Base-by-base conservation (phyloP, 306 rosid species). In the Hylodesmum podocarpum region DNA sequence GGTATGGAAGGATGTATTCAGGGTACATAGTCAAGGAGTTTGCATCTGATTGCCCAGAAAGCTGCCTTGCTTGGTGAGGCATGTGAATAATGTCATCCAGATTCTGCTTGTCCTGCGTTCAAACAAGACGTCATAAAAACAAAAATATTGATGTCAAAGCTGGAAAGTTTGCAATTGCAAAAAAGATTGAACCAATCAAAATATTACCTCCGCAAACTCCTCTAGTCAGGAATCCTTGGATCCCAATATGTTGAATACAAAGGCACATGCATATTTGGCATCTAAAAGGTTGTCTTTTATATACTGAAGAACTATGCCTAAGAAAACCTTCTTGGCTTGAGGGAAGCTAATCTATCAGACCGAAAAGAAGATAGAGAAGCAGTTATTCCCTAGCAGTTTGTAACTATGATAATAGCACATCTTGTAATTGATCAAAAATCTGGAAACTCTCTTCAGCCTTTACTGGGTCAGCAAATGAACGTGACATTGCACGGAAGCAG, bases 391-490 rank as follows among this genome's bases (percentile, higher is more conserved):
- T 82, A 77, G 88, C 89, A 82, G 86, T 83, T 53, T 97, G 88
- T 97, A 82, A 92, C 90, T 76, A 95, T 91, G 84, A 92, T 83
- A 81, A 91, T 91, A 75, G 87, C 83, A n/a, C n/a, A 77, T 95
- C 97, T 84, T 95, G 86, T 86, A 95, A 82, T 72, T 92, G 97
- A 89, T 92, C 96, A 83, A 95, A 94, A 82, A 87, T 84, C 90
- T 86, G 97, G 83, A 89, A 95, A 78, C 80, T 89, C 87, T 95
- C 97, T 73, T 95, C 99, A 29, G 96, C 96, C 86, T 89, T 93
- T 79, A 68, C 65, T 44, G 97, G 90, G 63, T 95, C 97, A 65
- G 91, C 87, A 87, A 92, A 95, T 24, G 97, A 95, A 21, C 99
- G 97, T 63, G 99, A 87, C 97, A 95, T 92, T 37, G 88, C 68